Evolutionary conservation across 352 stramenopile species (phyloP).

Genomic region (Pythium sukuiense): DNA sequence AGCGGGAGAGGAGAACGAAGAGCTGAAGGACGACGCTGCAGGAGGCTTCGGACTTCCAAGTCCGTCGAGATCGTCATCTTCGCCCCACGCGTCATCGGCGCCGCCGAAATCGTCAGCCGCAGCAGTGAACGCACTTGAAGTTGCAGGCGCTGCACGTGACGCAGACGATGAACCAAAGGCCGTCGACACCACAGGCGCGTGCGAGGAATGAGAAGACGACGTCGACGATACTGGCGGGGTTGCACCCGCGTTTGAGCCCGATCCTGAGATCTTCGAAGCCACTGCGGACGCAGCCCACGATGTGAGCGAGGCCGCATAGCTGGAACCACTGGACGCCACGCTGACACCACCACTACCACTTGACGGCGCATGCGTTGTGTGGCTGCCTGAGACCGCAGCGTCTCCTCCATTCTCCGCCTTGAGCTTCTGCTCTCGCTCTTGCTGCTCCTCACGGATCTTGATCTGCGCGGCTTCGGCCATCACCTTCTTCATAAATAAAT

Average conservation of each 20-base stretch:
- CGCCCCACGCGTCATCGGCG: conserved; percentile 59
- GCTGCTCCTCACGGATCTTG: conserved; percentile 71
- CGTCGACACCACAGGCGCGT: conserved; percentile 1
- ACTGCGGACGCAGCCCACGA: conserved; percentile 78
- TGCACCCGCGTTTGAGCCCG: conserved; percentile 33
- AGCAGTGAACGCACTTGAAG: conserved; percentile 38
- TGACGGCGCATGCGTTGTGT: background rate
- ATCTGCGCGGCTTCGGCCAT: conserved; percentile 75
- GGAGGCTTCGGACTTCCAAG: conserved; percentile 43
- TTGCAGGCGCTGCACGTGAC: background rate
- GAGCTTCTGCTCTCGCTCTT: conserved; percentile 61
- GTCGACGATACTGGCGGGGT: conserved; percentile 21
- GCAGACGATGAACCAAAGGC: conserved; percentile 5
- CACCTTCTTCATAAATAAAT: conserved; percentile 83
- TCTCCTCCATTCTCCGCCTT: conserved; percentile 41
- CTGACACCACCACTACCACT: conserved; percentile 16
- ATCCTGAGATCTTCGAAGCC: conserved; percentile 62
- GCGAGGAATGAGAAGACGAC: conserved; percentile 19
- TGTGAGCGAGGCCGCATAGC: conserved; percentile 67
- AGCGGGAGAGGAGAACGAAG: conserved; percentile 32
- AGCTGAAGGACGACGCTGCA: conserved; percentile 23
- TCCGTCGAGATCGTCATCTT: conserved; percentile 59
- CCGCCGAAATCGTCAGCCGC: conserved; percentile 46
- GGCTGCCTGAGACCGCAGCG: conserved; percentile 24
- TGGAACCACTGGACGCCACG: conserved; percentile 23